Evolutionary conservation across 73 alveolate species (phyloP), one percentile per base, ranked within the genome.

Genomic region (Durusdinium trenchii): DNA sequence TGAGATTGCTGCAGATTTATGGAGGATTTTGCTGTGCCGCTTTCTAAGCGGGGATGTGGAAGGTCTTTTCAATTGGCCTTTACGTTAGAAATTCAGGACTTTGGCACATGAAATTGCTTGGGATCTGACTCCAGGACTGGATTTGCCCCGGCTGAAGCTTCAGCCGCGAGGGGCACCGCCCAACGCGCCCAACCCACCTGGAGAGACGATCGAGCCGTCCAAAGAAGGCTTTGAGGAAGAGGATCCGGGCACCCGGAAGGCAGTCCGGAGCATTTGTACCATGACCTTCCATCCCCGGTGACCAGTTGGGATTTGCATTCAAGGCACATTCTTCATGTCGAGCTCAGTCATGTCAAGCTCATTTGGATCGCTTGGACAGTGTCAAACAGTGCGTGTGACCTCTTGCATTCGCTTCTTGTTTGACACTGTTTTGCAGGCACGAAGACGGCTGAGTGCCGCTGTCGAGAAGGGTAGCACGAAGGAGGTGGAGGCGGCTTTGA

Each of bases 381-480:
- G n/a, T n/a, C n/a, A n/a, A n/a, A 60, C n/a, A 23, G 18, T 60
- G 73, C 73, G n/a, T 23, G n/a, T 60, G 73, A 23, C 73, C 4
- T 2, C 73, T 23, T 60, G 18, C 30, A 57, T 57, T 57, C 23
- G 69, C 69, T 16, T 57, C 69, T 23, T 32, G 30, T 60, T 23
- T 60, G n/a, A 23, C 30, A 32, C 73, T 60, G 73, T 32, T 36
- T 6, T n/a, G 9, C 96, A 91, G 98, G 46, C 50, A 87, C 87
- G 98, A 78, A 91, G 50, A 50, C 62, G 84, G 89, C 98, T 91
- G 45, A 67, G 90, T 48, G 85, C 47, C 50, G 98, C 98, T 20
- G 98, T 91, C 90, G 98, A 91, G 90, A 91, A 91, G 98, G 98
- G 98, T 78, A 76, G 98, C 76, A 71, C 89, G 20, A 61, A 91